Evolutionary conservation across 352 stramenopile species (phyloP).

Genomic region (Pythium apleroticum): DNA sequence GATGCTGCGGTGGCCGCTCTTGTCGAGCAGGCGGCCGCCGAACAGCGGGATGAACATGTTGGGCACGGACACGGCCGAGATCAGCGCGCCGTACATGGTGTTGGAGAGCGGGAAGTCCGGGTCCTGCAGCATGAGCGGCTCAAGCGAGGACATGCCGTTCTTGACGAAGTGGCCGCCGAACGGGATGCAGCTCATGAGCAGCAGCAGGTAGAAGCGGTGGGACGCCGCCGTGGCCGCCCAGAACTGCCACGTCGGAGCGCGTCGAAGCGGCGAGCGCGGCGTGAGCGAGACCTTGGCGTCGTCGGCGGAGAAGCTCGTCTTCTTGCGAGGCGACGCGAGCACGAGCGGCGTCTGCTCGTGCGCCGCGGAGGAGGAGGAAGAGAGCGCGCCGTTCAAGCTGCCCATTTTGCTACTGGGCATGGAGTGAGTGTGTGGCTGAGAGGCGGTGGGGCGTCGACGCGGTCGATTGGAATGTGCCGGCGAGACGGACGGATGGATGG

Average conservation of each 20-base stretch:
- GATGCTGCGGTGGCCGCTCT: conserved; percentile 73
- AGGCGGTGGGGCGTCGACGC: not conserved
- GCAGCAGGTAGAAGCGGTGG: conserved; percentile 78
- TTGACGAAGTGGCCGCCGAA: conserved; percentile 89
- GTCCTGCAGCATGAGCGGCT: conserved; percentile 81
- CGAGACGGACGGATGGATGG: not conserved
- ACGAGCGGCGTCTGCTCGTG: conserved; percentile 27
- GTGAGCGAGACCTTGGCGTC: conserved; percentile 10
- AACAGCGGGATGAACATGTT: conserved; percentile 85
- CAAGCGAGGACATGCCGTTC: conserved; percentile 82
- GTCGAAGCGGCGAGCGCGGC: conserved; percentile 29
- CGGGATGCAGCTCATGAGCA: conserved; percentile 85
- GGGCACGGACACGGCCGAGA: conserved; percentile 79
- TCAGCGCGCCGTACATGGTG: conserved; percentile 82
- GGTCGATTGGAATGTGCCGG: not conserved
- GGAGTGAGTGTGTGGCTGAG: not conserved
- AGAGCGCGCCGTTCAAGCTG: conserved; percentile 12
- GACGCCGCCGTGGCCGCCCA: conserved; percentile 62
- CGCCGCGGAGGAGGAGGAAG: conserved; percentile 5
- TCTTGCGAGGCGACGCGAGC: conserved; percentile 13
- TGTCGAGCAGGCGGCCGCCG: conserved; percentile 75
- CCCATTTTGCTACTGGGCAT: conserved; percentile 23
- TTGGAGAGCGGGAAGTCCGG: conserved; percentile 74
- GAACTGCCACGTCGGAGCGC: conserved; percentile 61
- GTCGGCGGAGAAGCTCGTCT: not conserved